Evolutionary conservation across 768 basidiomycete genomes (phyloP).

Genomic region (Rhodocollybia butyracea): DNA sequence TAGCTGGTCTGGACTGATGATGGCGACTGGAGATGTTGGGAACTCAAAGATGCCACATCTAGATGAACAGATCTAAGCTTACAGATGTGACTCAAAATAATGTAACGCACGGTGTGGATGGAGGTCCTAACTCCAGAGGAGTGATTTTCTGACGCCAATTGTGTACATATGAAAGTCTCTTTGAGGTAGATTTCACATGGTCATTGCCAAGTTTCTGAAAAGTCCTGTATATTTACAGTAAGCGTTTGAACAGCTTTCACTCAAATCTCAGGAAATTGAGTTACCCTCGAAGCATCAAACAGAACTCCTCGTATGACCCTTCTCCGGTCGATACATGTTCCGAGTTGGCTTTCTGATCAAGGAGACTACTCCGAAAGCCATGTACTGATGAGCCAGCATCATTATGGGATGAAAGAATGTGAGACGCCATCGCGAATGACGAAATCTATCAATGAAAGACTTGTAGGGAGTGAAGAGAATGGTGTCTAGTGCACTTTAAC

Average conservation of each 20-base stretch:
- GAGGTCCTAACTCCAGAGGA: not conserved
- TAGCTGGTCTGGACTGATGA: not conserved
- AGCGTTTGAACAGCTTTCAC: not conserved
- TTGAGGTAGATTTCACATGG: not conserved
- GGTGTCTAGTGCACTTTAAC: not conserved
- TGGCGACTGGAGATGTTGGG: slow-evolving; percentile 5
- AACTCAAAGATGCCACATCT: not conserved
- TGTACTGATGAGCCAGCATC: not conserved
- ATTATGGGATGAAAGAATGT: not conserved
- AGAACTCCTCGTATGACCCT: not conserved
- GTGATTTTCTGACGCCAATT: not conserved
- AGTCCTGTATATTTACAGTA: not conserved
- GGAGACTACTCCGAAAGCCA: too few relatives aligned
- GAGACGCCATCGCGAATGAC: not conserved
- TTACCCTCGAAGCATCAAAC: not conserved
- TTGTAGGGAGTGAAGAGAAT: not conserved
- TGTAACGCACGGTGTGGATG: slow-evolving; percentile 2
- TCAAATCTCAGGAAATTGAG: not conserved
- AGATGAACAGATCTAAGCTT: not conserved
- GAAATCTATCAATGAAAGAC: not conserved
- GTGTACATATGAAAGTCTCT: not conserved
- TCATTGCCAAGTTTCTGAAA: not conserved
- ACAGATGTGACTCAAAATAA: too few relatives aligned
- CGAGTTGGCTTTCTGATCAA: not conserved
- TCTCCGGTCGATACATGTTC: not conserved